Evolutionary conservation across 1,284 basidiomycete species (phyloP).

Genomic region (Singerocomus inundabilis): DNA sequence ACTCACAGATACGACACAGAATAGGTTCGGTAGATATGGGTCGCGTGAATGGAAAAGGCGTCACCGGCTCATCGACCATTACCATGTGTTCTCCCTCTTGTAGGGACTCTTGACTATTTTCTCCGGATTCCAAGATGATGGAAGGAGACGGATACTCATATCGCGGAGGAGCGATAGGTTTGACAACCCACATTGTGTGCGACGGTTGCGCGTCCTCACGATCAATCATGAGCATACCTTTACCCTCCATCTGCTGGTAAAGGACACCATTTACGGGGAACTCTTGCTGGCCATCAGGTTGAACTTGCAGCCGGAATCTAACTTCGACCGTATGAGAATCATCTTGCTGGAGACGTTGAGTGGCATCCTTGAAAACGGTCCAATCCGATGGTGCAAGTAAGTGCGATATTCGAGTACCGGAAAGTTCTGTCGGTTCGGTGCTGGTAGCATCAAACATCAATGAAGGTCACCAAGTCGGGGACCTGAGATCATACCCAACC

Average conservation of each 20-base stretch:
- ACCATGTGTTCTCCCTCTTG: constrained; percentile 28
- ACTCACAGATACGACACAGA: constrained; percentile 97
- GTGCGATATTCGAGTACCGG: constrained; percentile 79
- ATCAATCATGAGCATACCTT: constrained; percentile 98
- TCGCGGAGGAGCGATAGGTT: constrained; percentile 73
- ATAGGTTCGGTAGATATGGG: constrained; percentile 85
- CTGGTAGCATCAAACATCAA: constrained; percentile 42
- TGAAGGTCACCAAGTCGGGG: not conserved
- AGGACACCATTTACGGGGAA: constrained; percentile 46
- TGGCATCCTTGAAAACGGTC: constrained; percentile 86
- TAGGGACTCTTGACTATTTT: constrained; percentile 49
- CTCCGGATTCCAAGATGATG: constrained; percentile 56
- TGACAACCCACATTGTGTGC: constrained; percentile 99
- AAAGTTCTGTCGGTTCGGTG: constrained; percentile 79
- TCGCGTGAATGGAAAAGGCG: constrained; percentile 70
- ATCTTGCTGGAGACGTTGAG: constrained; percentile 81
- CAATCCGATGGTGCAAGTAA: constrained; percentile 84
- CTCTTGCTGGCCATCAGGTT: constrained; percentile 58
- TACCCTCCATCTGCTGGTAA: constrained; percentile 93
- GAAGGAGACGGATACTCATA: constrained; percentile 59
- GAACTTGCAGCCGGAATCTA: constrained; percentile 81
- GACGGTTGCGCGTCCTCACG: constrained; percentile 82
- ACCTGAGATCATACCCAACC: constrained; percentile 68
- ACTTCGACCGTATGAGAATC: constrained; percentile 95
- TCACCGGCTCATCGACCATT: constrained; percentile 45